Percentiles rank a stretch among this genome's conserved stretches.
phyloP scores from a whole-genome alignment of 2,329 filamentous ascomycete species.

The Hymenotorrendiella dingleyae region DNA sequence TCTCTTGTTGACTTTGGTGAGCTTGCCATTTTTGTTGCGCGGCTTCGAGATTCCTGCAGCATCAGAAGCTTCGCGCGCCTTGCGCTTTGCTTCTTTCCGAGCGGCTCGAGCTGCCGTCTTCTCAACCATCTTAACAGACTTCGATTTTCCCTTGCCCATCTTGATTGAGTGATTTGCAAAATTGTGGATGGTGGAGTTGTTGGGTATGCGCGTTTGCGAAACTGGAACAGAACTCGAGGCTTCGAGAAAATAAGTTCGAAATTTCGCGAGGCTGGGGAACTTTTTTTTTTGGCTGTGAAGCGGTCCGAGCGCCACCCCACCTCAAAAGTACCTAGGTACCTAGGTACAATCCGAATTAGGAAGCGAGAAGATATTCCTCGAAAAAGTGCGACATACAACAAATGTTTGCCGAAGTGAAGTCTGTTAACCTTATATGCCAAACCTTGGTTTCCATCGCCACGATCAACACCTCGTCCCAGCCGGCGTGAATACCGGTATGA shows the following conservation, averaged over 20 bases:
- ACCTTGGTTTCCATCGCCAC: too few species aligned
- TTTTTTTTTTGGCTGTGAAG: too few species aligned
- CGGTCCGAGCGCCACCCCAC: too few species aligned
- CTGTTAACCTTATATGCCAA: too few species aligned
- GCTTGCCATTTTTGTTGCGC: background rate
- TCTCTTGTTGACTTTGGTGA: too few species aligned
- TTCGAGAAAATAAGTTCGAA: slow-evolving; percentile 15
- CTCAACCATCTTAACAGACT: slow-evolving; percentile 8
- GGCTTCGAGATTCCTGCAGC: background rate
- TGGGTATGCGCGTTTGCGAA: background rate
- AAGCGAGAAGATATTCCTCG: too few species aligned
- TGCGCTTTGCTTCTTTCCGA: slow-evolving; percentile 10
- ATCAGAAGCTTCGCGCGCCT: background rate
- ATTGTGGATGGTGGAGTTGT: background rate
- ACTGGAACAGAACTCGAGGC: background rate
- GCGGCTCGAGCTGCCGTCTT: slow-evolving; percentile 6
- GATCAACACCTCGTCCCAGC: too few species aligned
- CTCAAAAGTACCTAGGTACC: too few species aligned
- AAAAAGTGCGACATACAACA: too few species aligned
- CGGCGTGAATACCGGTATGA: too few species aligned
- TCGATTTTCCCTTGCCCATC: slow-evolving; percentile 18
- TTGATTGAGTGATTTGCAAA: slow-evolving; percentile 1
- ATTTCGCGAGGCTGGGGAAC: slow-evolving; percentile 15
- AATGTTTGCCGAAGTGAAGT: too few species aligned
- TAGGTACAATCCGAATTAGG: too few species aligned